These are phyloP conservation scores for Haplosporangium sp. DNA, from an alignment of 371 early-diverging fungal genomes.

Conservation along the genomic window DNA sequence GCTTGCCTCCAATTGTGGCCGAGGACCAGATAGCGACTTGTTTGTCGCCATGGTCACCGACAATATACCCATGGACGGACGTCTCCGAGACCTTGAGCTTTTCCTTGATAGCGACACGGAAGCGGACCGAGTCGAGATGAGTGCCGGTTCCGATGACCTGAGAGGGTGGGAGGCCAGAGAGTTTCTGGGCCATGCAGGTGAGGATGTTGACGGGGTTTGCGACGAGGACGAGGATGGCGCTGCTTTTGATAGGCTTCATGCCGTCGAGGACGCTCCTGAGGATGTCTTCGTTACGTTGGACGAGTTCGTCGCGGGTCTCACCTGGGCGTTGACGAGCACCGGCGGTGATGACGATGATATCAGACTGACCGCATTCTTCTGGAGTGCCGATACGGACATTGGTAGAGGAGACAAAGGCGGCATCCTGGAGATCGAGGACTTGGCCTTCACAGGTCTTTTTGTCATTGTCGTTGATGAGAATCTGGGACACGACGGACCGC, in stretches of 20 bases:
- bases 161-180: slow-evolving; percentile 77
- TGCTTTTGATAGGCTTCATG: slow-evolving; percentile 79
- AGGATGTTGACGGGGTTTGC: slow-evolving; percentile 89
- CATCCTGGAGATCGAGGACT: slow-evolving; percentile 82
- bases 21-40: slow-evolving; percentile 88
- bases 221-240: slow-evolving; percentile 80
- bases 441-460: slow-evolving; percentile 77
- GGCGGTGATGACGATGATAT: slow-evolving; percentile 89
- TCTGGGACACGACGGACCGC: slow-evolving; percentile 74
- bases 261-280: slow-evolving; percentile 73
- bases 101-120: slow-evolving; percentile 73
- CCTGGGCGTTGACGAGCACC: slow-evolving; percentile 87
- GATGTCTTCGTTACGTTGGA: slow-evolving; percentile 85
- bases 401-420: slow-evolving; percentile 74
- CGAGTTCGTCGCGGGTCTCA: slow-evolving; percentile 79
- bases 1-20: slow-evolving; percentile 79
- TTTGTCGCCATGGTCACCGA: slow-evolving; percentile 91
- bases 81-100: slow-evolving; percentile 72
- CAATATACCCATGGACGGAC: slow-evolving; percentile 83
- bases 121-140: slow-evolving; percentile 82
- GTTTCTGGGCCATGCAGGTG: slow-evolving; percentile 84
- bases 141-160: slow-evolving; percentile 93
- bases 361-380: slow-evolving; percentile 84
- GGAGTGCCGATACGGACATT: slow-evolving; percentile 66
- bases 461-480: slow-evolving; percentile 78